phyloP scores from a whole-genome alignment of 495 filamentous ascomycete genomes.

The Aspergillus sclerotioniger region DNA sequence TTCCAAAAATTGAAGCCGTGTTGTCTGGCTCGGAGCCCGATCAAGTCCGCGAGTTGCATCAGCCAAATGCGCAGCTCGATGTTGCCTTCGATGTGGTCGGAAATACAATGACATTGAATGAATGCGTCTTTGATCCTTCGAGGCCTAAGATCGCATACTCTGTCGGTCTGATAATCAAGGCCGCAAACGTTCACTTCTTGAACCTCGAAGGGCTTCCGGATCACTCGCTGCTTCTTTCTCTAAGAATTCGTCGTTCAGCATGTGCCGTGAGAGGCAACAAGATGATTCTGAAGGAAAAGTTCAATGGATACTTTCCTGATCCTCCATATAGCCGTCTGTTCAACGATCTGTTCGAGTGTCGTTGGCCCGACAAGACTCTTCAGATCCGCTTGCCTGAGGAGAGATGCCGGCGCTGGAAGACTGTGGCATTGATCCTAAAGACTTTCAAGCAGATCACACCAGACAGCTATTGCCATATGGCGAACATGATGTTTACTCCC shows the following conservation, averaged over 20 bases:
- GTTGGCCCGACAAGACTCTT: slow-evolving; percentile 18
- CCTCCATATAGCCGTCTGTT: slow-evolving; percentile 19
- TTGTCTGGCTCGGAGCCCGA: slow-evolving; percentile 16
- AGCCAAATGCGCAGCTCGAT: slow-evolving; percentile 21
- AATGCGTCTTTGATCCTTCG: slow-evolving; percentile 20
- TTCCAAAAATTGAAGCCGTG: slow-evolving; percentile 16
- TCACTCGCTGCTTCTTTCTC: slow-evolving; percentile 27
- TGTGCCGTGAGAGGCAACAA: slow-evolving; percentile 15
- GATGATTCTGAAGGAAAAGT: slow-evolving; percentile 18
- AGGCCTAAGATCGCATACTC: slow-evolving; percentile 12
- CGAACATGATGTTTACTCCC: slow-evolving; percentile 6
- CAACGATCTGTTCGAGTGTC: slow-evolving; percentile 17
- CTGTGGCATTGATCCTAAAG: slow-evolving; percentile 31
- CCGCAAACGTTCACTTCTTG: slow-evolving; percentile 21
- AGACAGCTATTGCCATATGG: slow-evolving; percentile 24
- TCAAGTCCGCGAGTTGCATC: slow-evolving; percentile 19
- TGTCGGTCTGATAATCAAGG: slow-evolving; percentile 13
- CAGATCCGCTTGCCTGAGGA: slow-evolving; percentile 24
- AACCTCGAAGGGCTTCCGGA: slow-evolving; percentile 32
- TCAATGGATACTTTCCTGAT: slow-evolving; percentile 18
- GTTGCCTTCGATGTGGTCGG: slow-evolving; percentile 27
- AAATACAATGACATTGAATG: slow-evolving; percentile 22
- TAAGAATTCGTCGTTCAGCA: slow-evolving; percentile 16
- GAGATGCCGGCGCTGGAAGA: slow-evolving; percentile 27
- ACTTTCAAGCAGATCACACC: slow-evolving; percentile 27